phyloP scores from a whole-genome alignment of 306 rosid genomes.

The Carpinus viminea region DNA sequence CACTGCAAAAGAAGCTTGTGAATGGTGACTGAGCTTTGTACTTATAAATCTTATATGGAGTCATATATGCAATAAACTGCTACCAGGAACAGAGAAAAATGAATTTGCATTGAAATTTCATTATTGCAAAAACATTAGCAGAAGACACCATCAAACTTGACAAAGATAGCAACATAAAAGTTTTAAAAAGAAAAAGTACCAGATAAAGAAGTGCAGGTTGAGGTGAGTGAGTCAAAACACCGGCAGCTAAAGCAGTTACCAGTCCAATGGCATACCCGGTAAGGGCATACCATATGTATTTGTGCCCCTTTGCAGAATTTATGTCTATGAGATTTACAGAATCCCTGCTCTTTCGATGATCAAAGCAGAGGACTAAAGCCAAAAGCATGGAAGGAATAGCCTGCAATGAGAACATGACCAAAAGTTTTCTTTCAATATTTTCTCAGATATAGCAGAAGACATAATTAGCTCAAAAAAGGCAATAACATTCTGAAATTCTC shows the following conservation, averaged over 20 bases:
- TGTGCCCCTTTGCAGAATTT: conserved; percentile 87
- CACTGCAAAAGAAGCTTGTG: background rate
- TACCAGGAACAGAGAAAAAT: background rate
- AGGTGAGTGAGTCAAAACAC: conserved; percentile 87
- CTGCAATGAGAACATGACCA: conserved; percentile 38
- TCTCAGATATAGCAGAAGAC: background rate
- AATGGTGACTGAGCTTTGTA: background rate
- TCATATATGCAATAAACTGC: background rate
- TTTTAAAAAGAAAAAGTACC: conserved; percentile 45
- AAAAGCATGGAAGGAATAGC: conserved; percentile 97
- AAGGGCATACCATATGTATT: conserved; percentile 96
- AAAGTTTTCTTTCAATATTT: background rate
- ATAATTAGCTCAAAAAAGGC: background rate
- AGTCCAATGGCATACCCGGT: conserved; percentile 96
- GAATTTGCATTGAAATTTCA: background rate
- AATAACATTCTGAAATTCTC: background rate
- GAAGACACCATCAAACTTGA: background rate
- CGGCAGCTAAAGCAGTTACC: conserved; percentile 87
- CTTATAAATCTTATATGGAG: background rate
- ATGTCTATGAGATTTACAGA: conserved; percentile 66
- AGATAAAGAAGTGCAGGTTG: conserved; percentile 97
- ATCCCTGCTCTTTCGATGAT: conserved; percentile 77
- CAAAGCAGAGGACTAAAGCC: conserved; percentile 93
- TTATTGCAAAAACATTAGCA: conserved; percentile 8
- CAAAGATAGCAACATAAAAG: background rate